These are phyloP conservation scores for Botrytis pseudocinerea DNA, from an alignment of 2,329 filamentous ascomycete species.

Conservation along the genomic window DNA sequence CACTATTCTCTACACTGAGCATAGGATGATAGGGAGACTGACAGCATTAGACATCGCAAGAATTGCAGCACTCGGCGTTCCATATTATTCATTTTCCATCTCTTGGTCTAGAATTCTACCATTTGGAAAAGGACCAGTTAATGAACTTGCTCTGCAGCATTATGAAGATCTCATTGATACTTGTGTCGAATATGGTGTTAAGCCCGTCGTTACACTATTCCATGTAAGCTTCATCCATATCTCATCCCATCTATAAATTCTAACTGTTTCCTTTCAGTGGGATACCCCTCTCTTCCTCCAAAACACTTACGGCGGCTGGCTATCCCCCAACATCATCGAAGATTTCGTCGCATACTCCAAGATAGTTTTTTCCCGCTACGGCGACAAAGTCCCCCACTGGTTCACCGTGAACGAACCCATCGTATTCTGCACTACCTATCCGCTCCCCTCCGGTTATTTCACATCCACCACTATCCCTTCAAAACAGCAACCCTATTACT, in stretches of 20 bases:
- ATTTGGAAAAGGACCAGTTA: conserved; percentile 52
- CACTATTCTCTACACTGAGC: neutral
- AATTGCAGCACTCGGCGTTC: conserved; percentile 53
- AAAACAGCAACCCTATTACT: conserved; percentile 44
- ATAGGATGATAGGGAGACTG: neutral
- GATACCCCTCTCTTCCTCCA: conserved; percentile 41
- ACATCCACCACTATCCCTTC: conserved; percentile 41
- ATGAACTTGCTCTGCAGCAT: conserved; percentile 52
- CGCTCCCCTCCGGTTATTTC: conserved; percentile 42
- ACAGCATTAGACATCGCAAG: conserved; percentile 49
- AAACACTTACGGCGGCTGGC: conserved; percentile 46
- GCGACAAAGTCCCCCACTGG: conserved; percentile 52
- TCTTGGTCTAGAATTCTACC: conserved; percentile 54
- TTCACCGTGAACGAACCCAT: conserved; percentile 55
- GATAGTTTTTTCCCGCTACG: conserved; percentile 51
- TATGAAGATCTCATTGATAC: conserved; percentile 56
- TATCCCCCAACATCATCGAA: conserved; percentile 50
- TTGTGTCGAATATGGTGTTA: conserved; percentile 51
- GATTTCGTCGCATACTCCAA: conserved; percentile 55
- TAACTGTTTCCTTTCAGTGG: conserved; percentile 30
- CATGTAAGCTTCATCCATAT: conserved; percentile 38
- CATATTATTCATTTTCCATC: conserved; percentile 54
- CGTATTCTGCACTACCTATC: conserved; percentile 36
- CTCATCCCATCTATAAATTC: neutral
- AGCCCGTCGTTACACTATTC: conserved; percentile 49